Conservation (phyloP, 75 land plant genomes). For the Ceratopteris richardii region DNA sequence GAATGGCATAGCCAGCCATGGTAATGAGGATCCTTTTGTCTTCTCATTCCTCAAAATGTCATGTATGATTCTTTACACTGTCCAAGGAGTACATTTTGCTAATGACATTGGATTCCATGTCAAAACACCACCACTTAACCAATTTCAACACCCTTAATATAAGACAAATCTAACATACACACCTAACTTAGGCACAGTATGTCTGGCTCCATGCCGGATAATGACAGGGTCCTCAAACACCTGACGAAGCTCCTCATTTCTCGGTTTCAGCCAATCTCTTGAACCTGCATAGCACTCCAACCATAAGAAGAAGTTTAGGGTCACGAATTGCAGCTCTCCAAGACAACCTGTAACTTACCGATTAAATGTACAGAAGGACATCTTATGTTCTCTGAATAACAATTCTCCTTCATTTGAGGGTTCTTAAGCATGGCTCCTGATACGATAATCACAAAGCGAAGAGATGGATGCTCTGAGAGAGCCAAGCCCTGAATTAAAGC, state of each 20-base stretch:
- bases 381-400: slow-evolving; percentile 49
- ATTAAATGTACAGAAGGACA: slow-evolving; percentile 66
- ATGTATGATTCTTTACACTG: too few species aligned
- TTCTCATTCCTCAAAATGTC: too few species aligned
- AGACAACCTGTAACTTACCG: slow-evolving; percentile 16
- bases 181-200: slow-evolving; percentile 88
- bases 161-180: not conserved
- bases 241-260: slow-evolving; percentile 50
- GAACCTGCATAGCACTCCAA: slow-evolving; percentile 14
- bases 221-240: slow-evolving; percentile 54
- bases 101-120: too few species aligned
- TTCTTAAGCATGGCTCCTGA: slow-evolving; percentile 67
- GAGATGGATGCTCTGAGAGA: slow-evolving; percentile 57
- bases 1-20: too few species aligned
- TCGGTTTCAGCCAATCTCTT: slow-evolving; percentile 60
- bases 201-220: slow-evolving; percentile 74
- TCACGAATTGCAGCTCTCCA: not conserved
- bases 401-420: slow-evolving; percentile 44
- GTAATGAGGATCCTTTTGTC: too few species aligned
- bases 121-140: too few species aligned
- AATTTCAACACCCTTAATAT: too few species aligned
- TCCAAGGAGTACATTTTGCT: too few species aligned
- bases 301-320: not conserved
- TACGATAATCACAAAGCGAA: slow-evolving; percentile 57
- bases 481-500: slow-evolving; percentile 44